Base-by-base conservation (phyloP, 2,329 filamentous ascomycete genomes). In the Alternaria infectoria region DNA sequence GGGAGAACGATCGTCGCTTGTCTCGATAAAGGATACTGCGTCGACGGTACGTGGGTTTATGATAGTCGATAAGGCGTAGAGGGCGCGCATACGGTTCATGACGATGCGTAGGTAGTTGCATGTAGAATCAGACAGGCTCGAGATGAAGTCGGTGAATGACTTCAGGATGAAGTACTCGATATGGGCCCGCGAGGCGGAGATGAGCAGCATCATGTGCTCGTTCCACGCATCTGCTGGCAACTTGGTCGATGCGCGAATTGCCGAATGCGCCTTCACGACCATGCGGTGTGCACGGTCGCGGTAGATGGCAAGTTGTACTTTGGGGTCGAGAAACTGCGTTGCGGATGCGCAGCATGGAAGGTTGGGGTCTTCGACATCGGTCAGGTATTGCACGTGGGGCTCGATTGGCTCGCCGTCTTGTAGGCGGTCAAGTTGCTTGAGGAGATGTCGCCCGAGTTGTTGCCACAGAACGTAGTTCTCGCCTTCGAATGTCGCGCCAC, bases 21-120 rank as follows among this genome's bases (percentile, higher is more conserved):
- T 65, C 25, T 70, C 69, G 25, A 77, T 40, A 17, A 77, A 78
- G 3, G 74, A 71, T 9, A 75, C 54, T 13, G 71, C 71, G 15
- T 74, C 66, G 25, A 69, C 62, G 8, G 72, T 68, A 15, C 62
- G 59, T 15, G 74, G 74, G 13, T 72, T 70, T 10, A 69, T 67
- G 19, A 85, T 81, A 0, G 80, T 84, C 63, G 79, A 79, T 26
- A 83, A 74, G 1, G 83, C 79, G 62, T 83, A 85, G 4, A 85
- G 76, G 3, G 80, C 79, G 71, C 81, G 84, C 23, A 84, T 73
- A 9, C 70, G 65, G 5, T 68, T 70, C 25, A 69, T 49, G 3
- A 66, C 45, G 6, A 43, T 36, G 13, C 57, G 45, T 3, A 70
- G 56, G 19, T 32, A 21, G 8, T 45, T 59, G 58, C 40, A 74